Conservation (phyloP, 1,284 basidiomycete species). For the Tilletia caries region DNA sequence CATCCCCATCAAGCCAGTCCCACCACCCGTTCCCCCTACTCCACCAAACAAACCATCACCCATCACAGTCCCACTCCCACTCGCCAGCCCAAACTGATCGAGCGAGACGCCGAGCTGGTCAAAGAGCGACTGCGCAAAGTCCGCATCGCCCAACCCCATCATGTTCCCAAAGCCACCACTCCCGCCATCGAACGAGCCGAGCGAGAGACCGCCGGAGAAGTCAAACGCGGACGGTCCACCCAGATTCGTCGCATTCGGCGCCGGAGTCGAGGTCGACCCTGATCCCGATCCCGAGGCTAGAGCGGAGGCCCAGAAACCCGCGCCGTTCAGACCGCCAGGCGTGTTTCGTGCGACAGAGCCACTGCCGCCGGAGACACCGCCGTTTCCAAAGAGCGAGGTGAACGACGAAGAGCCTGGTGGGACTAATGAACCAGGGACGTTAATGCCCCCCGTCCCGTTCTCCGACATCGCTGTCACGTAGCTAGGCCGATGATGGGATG, state of each 20-base stretch:
- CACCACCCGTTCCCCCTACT: neutral
- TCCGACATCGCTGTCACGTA: neutral
- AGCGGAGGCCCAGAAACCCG: neutral
- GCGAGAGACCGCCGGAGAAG: constrained; percentile 4
- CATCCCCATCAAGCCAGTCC: neutral
- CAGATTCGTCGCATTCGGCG: neutral
- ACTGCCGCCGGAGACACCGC: too few relatives aligned
- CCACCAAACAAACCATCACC: neutral
- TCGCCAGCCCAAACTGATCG: constrained; percentile 10
- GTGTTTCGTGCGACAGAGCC: too few relatives aligned
- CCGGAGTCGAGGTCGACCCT: neutral
- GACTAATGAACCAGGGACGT: neutral
- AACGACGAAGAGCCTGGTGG: neutral
- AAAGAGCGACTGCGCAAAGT: constrained; percentile 8
- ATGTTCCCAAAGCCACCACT: constrained; percentile 6
- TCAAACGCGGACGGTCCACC: neutral
- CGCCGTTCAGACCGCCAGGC: neutral
- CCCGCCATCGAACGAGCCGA: neutral
- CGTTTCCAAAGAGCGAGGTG: neutral
- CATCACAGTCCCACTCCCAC: neutral
- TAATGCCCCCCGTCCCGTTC: neutral
- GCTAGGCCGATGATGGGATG: neutral
- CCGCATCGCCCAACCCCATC: constrained; percentile 11
- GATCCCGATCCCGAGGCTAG: neutral
- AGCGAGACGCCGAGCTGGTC: neutral